Conservation (phyloP, 1,284 basidiomycete species). For the Spongispora temasekensis region DNA sequence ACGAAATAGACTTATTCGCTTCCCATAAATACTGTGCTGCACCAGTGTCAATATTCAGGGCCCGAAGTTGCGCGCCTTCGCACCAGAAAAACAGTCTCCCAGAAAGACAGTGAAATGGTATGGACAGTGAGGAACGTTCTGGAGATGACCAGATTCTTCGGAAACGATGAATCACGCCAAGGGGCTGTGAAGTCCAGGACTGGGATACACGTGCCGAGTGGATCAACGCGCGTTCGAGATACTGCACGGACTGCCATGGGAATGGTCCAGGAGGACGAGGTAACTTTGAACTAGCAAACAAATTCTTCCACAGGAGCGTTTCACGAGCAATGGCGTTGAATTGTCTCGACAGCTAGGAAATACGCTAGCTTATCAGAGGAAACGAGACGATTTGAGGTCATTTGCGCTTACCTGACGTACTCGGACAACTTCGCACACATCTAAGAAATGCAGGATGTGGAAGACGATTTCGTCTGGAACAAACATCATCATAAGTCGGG, state of each 20-base stretch:
- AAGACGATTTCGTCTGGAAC: constrained; percentile 25
- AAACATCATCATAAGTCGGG: constrained; percentile 1
- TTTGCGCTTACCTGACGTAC: constrained; percentile 24
- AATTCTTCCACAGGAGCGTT: constrained; percentile 16
- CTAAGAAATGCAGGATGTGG: constrained; percentile 16
- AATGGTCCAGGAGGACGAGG: constrained; percentile 27
- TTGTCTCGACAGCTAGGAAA: constrained; percentile 22
- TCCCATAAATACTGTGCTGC: constrained; percentile 22
- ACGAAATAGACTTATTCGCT: constrained; percentile 16
- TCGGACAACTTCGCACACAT: constrained; percentile 19
- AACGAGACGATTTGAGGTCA: too few species aligned
- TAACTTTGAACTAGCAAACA: constrained; percentile 19
- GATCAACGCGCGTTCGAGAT: constrained; percentile 20
- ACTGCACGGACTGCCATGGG: constrained; percentile 22
- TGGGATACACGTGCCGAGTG: constrained; percentile 21
- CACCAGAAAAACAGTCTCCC: constrained; percentile 28
- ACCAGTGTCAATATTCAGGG: constrained; percentile 26
- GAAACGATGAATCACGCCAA: constrained; percentile 12
- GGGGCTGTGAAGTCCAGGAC: constrained; percentile 25
- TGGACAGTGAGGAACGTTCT: constrained; percentile 16
- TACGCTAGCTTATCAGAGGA: too few species aligned
- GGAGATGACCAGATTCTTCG: constrained; percentile 19
- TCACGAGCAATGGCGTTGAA: constrained; percentile 19
- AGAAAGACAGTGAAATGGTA: constrained; percentile 23
- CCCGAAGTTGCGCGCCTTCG: constrained; percentile 21